phyloP scores from a whole-genome alignment of 2,329 filamentous ascomycete species.

The Knufia petricola region DNA sequence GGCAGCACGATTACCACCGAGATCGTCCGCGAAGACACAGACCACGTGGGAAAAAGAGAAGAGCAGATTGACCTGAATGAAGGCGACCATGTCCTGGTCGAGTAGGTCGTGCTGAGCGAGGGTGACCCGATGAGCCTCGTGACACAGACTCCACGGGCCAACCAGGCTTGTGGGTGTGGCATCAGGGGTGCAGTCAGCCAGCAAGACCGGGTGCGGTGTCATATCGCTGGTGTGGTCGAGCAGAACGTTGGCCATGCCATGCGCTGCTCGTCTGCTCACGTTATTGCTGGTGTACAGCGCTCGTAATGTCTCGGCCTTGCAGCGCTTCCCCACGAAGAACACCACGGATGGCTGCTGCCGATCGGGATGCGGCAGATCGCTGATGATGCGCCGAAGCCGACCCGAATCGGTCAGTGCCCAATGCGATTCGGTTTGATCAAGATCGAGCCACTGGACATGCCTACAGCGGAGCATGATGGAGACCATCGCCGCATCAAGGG shows the following conservation, averaged over 20 bases:
- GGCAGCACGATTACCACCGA: slow-evolving; percentile 5
- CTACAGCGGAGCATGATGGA: background rate
- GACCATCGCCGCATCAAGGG: no score
- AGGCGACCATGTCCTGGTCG: slow-evolving; percentile 1
- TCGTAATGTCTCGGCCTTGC: slow-evolving; percentile 12
- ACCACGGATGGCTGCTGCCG: slow-evolving; percentile 5
- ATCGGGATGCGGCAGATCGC: background rate
- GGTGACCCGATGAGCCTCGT: slow-evolving; percentile 3
- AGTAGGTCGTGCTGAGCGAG: background rate
- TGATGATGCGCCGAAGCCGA: background rate
- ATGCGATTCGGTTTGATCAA: background rate
- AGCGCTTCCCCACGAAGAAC: slow-evolving; percentile 12
- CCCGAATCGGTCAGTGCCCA: background rate
- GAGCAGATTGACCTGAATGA: slow-evolving; percentile 6
- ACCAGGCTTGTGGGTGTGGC: background rate
- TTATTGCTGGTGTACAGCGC: slow-evolving; percentile 14
- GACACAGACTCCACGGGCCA: background rate
- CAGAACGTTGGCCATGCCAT: slow-evolving; percentile 10
- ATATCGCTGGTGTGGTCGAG: slow-evolving; percentile 2
- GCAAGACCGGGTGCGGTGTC: slow-evolving; percentile 11
- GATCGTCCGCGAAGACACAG: slow-evolving; percentile 9
- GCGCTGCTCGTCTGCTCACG: background rate
- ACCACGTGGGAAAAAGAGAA: slow-evolving; percentile 8
- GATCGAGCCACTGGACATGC: slow-evolving; percentile 1
- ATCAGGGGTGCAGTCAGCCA: slow-evolving; percentile 10